A percentile compares a stretch with the other conserved stretches of the same genome.
These are phyloP conservation scores for Akanthomyces lecanii DNA, from an alignment of 2,329 filamentous ascomycete species.

Conservation along the genomic window DNA sequence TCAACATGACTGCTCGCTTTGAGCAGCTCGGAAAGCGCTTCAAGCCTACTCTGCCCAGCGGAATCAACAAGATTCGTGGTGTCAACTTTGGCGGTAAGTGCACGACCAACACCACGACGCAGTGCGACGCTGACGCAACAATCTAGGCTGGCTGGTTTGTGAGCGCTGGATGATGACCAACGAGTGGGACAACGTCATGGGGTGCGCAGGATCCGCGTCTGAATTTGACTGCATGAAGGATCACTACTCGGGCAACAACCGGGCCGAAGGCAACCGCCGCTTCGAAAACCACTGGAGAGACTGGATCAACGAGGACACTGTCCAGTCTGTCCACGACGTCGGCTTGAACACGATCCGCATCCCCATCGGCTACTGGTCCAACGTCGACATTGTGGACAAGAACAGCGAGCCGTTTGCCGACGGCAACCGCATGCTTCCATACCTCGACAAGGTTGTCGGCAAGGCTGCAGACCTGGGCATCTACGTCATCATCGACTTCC, in stretches of 20 bases:
- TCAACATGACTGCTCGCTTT: constrained; percentile 30
- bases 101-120: no score
- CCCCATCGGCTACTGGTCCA: constrained; percentile 52
- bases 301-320: constrained; percentile 23
- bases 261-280: constrained; percentile 38
- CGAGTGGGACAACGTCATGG: constrained; percentile 42
- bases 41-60: constrained; percentile 24
- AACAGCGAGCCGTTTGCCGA: constrained; percentile 45
- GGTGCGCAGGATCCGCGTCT: constrained; percentile 38
- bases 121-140: background rate
- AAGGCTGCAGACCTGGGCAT: constrained; percentile 31
- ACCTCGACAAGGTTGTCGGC: constrained; percentile 29
- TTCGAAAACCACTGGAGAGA: constrained; percentile 46
- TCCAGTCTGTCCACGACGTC: constrained; percentile 42
- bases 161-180: constrained; percentile 48
- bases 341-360: constrained; percentile 51
- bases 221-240: constrained; percentile 50
- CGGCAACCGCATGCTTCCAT: constrained; percentile 26
- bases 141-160: constrained; percentile 34
- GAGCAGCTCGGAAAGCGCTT: constrained; percentile 31
- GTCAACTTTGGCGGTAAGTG: constrained; percentile 47
- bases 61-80: constrained; percentile 42
- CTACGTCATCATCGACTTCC: constrained; percentile 31
- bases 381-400: constrained; percentile 43
- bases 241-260: constrained; percentile 22